Evolutionary conservation across 257 asterid genomes (phyloP).

Genomic region (Salvia miltiorrhiza): DNA sequence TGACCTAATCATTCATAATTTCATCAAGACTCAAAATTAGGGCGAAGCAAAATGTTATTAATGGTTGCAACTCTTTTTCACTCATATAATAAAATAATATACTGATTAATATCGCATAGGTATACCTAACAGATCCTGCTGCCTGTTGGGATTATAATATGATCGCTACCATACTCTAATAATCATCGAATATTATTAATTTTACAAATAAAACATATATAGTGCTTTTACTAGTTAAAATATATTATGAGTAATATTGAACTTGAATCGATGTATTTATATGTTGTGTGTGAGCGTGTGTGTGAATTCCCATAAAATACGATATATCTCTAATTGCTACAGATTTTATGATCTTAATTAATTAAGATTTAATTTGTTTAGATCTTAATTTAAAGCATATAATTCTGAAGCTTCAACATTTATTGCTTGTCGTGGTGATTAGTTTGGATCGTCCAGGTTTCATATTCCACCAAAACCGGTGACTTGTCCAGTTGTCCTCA

Average conservation of each 20-base stretch:
- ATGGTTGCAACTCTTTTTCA: slow-evolving; percentile 5
- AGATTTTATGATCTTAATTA: background rate
- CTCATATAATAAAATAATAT: background rate
- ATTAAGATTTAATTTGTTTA: no score
- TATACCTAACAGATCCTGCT: slow-evolving; percentile 19
- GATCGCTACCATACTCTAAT: background rate
- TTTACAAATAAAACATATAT: background rate
- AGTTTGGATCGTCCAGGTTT: slow-evolving; percentile 15
- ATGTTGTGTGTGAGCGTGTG: background rate
- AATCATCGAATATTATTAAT: background rate
- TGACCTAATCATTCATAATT: slow-evolving; percentile 36
- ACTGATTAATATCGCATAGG: background rate
- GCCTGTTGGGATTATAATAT: background rate
- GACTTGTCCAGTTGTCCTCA: slow-evolving; percentile 3
- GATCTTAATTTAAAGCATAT: background rate
- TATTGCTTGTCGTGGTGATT: slow-evolving; percentile 28
- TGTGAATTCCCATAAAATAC: background rate
- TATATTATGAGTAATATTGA: background rate
- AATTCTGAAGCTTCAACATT: slow-evolving; percentile 19
- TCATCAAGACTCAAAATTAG: slow-evolving; percentile 14
- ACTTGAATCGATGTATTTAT: no score
- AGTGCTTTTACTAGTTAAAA: background rate
- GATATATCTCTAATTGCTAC: no score
- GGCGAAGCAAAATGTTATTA: slow-evolving; percentile 9
- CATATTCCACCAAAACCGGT: slow-evolving; percentile 16